Percentiles rank a stretch among this genome's conserved stretches.
Evolutionary conservation across 192 early-diverging fungal species (phyloP).

Genomic region (Backusella luteola): DNA sequence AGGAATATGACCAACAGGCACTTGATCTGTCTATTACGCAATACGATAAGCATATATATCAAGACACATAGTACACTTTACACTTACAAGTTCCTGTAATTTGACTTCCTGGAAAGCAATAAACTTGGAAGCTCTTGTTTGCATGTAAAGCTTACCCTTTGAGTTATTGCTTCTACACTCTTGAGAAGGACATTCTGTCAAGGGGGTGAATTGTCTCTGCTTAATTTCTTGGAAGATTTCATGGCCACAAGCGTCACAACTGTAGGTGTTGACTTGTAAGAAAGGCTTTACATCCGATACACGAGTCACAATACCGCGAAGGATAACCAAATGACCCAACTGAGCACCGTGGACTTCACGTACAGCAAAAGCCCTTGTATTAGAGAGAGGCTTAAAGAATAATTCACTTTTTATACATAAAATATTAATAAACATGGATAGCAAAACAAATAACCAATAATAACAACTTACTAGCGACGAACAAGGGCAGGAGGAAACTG

Average conservation of each 20-base stretch:
- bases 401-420: conserved; percentile 53
- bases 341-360: conserved; percentile 79
- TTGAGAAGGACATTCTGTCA: conserved; percentile 77
- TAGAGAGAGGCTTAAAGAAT: conserved; percentile 74
- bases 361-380: conserved; percentile 68
- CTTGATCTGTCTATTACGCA: conserved; percentile 78
- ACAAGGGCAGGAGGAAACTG: conserved; percentile 81
- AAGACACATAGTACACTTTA: no score
- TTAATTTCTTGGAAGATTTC: conserved; percentile 96
- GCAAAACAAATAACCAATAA: neutral
- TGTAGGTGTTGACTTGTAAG: conserved; percentile 82
- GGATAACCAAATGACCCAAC: conserved; percentile 83
- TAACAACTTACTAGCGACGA: conserved; percentile 75
- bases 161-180: conserved; percentile 79
- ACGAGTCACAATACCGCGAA: conserved; percentile 92
- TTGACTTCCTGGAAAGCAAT: conserved; percentile 95
- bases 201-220: conserved; percentile 69
- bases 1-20: conserved; percentile 98
- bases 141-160: conserved; percentile 84
- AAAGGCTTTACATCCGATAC: conserved; percentile 93
- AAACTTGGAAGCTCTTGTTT: conserved; percentile 91
- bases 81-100: conserved; percentile 86
- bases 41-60: neutral
- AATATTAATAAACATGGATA: neutral
- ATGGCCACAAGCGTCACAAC: conserved; percentile 91